Evolutionary conservation across 2,329 filamentous ascomycete genomes (phyloP).

Genomic region (Teratosphaeria epicoccoides): DNA sequence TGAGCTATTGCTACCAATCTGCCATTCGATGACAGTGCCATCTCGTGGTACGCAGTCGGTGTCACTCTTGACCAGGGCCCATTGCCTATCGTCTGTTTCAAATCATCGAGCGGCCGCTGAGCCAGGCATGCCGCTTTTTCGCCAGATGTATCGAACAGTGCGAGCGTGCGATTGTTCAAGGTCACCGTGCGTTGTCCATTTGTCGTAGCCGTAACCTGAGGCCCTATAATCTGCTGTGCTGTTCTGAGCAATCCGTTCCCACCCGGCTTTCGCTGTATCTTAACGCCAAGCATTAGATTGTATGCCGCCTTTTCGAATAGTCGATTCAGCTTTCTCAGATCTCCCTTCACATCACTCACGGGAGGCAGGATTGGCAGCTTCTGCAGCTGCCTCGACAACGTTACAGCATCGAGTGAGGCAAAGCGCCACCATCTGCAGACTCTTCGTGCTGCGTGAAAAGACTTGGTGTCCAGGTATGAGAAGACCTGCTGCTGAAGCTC

Average conservation of each 20-base stretch:
- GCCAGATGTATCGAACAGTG: conserved; percentile 20
- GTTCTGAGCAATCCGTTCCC: conserved; percentile 8
- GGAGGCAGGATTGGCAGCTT: conserved; percentile 21
- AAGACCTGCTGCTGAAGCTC: conserved; percentile 27
- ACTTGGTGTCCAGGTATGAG: conserved; percentile 21
- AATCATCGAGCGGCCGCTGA: conserved; percentile 21
- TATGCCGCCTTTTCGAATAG: conserved; percentile 23
- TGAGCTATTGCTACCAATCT: conserved; percentile 24
- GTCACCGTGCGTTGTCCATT: conserved; percentile 19
- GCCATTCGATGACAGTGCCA: conserved; percentile 24
- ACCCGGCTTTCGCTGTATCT: conserved; percentile 13
- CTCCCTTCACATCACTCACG: conserved; percentile 11
- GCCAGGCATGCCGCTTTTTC: conserved; percentile 10
- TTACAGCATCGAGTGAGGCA: conserved; percentile 21
- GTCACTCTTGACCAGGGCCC: conserved; percentile 25
- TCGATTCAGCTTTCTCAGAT: conserved; percentile 13
- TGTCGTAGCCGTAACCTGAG: conserved; percentile 14
- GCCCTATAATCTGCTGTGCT: conserved; percentile 11
- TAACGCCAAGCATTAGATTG: conserved; percentile 23
- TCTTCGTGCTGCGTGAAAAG: conserved; percentile 22
- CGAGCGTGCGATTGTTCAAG: conserved; percentile 21
- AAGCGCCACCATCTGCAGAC: conserved; percentile 26
- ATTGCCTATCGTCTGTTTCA: conserved; percentile 23
- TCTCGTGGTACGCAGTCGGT: conserved; percentile 19
- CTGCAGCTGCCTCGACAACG: conserved; percentile 20